Conservation (phyloP, 2,329 filamentous ascomycete species). For the Macrophomina tecta region DNA sequence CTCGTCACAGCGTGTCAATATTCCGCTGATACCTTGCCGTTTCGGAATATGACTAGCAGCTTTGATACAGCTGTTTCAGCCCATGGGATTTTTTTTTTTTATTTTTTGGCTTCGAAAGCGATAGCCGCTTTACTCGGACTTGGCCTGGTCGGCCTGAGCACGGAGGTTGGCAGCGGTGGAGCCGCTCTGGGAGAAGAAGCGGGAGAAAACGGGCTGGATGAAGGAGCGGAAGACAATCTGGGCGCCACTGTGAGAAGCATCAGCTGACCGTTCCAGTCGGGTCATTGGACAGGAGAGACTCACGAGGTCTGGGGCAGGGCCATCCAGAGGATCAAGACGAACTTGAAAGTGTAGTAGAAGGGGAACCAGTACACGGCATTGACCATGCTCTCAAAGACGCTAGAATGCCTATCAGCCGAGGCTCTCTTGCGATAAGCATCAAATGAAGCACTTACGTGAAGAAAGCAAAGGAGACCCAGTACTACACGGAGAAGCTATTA, state of each 20-base stretch:
- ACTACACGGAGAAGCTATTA: conserved; percentile 53
- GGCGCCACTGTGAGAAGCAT: conserved; percentile 71
- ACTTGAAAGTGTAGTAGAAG: conserved; percentile 99
- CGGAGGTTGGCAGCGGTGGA: conserved; percentile 87
- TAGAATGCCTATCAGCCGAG: conserved; percentile 40
- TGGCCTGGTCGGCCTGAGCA: conserved; percentile 78
- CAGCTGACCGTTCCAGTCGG: conserved; percentile 27
- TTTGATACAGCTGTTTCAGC: conserved; percentile 3
- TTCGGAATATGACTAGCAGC: conserved; percentile 23
- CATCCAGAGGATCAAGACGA: conserved; percentile 96
- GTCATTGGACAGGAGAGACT: conserved; percentile 45
- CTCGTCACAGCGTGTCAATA: conserved; percentile 14
- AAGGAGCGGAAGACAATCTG: conserved; percentile 97
- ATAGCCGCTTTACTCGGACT: conserved; percentile 21
- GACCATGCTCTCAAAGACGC: conserved; percentile 79
- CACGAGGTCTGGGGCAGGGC: conserved; percentile 93
- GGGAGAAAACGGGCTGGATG: conserved; percentile 86
- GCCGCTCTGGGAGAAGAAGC: conserved; percentile 78
- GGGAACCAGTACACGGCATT: conserved; percentile 93
- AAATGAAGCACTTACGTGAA: conserved; percentile 64
- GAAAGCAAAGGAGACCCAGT: conserved; percentile 87
- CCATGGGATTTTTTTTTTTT: not conserved
- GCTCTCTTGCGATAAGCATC: conserved; percentile 4
- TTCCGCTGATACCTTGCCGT: conserved; percentile 19
- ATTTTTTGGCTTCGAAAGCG: not conserved